Percentiles rank a stretch among this genome's conserved stretches.
Evolutionary conservation across 257 asterid species (phyloP).

Genomic region (Solanum virginianum): DNA sequence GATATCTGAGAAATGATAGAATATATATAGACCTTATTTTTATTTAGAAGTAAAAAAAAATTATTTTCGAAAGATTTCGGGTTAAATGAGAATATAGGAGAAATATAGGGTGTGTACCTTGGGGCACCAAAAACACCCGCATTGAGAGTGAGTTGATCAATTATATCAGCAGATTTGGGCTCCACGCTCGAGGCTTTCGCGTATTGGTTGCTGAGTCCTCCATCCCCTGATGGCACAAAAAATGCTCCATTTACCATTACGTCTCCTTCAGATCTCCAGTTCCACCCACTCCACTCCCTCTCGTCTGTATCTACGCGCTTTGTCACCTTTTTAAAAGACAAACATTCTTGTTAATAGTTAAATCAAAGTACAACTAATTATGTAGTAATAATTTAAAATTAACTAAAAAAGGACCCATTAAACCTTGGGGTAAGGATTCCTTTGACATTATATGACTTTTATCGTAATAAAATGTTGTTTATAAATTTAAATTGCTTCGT

Average conservation of each 20-base stretch:
- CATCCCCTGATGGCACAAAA: conserved; percentile 54
- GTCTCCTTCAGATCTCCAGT: conserved; percentile 66
- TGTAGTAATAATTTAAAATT: not conserved
- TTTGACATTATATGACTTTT: not conserved
- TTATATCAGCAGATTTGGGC: conserved; percentile 32
- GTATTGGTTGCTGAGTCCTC: conserved; percentile 33
- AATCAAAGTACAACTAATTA: not conserved
- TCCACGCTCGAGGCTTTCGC: conserved; percentile 42
- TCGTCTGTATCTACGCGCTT: conserved; percentile 51
- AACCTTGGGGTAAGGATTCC: no score
- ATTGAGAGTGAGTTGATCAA: conserved; percentile 54
- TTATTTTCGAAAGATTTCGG: no score
- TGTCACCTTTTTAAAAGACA: conserved; percentile 23
- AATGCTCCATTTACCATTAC: conserved; percentile 49
- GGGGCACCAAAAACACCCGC: conserved; percentile 68
- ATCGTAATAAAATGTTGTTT: no score
- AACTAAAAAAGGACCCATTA: not conserved
- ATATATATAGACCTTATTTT: no score
- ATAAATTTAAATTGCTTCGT: no score
- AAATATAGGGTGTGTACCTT: conserved; percentile 5
- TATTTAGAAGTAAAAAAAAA: no score
- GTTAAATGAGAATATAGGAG: not conserved
- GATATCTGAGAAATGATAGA: no score
- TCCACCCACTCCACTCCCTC: conserved; percentile 45
- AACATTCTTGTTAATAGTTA: not conserved